Percentiles rank a stretch among this genome's conserved stretches.
phyloP scores from a whole-genome alignment of 495 filamentous ascomycete genomes.

The Xylaria castorea region DNA sequence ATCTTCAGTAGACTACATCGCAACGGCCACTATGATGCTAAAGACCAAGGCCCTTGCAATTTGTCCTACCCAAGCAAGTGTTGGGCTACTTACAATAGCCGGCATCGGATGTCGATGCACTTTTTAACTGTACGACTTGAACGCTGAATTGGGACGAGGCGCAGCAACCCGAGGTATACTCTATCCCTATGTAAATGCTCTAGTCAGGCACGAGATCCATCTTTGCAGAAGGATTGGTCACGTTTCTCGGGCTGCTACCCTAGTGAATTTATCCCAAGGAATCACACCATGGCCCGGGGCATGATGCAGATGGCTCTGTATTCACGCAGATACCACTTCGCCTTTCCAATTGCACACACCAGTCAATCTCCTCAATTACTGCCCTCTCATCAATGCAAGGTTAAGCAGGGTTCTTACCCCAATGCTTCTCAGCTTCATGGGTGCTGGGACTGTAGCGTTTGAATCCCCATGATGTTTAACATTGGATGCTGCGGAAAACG shows the following conservation, averaged over 20 bases:
- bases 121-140: constrained; percentile 5
- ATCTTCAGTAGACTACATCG: not conserved
- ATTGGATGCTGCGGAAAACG: constrained; percentile 25
- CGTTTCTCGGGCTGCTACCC: constrained; percentile 1
- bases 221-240: constrained; percentile 15
- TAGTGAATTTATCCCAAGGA: not conserved
- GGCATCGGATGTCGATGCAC: constrained; percentile 20
- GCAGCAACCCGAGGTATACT: not conserved
- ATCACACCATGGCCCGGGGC: not conserved
- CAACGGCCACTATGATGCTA: not conserved
- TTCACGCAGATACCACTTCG: not conserved
- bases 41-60: not conserved
- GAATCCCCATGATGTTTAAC: not conserved
- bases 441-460: not conserved
- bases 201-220: not conserved
- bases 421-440: not conserved
- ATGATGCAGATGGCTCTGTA: constrained; percentile 1
- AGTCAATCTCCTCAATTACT: not conserved
- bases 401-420: not conserved
- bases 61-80: not conserved
- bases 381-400: not conserved
- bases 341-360: not conserved
- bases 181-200: not conserved
- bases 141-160: not conserved
- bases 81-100: not conserved